A percentile compares a stretch with the other conserved stretches of the same genome.
Conservation (phyloP, 2,329 filamentous ascomycete species). For the Simplicillium sp. region DNA sequence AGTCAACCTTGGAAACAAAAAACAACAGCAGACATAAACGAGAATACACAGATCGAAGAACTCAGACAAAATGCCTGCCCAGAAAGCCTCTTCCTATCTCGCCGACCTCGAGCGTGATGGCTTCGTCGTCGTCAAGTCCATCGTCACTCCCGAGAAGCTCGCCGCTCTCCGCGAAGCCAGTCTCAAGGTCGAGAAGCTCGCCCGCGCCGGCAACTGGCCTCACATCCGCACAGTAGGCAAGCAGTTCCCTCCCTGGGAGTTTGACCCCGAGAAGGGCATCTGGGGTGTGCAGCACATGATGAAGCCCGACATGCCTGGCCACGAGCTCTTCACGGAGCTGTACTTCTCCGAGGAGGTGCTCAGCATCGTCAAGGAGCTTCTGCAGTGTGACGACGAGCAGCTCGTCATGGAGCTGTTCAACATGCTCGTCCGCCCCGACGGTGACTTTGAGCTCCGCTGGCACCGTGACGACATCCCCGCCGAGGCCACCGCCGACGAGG, state of each 20-base stretch:
- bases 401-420: conserved; percentile 87
- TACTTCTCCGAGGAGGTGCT: conserved; percentile 67
- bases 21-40: conserved; percentile 1
- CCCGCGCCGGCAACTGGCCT: conserved; percentile 67
- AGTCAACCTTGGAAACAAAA: too few relatives aligned
- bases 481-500: conserved; percentile 56
- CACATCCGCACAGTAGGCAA: conserved; percentile 77
- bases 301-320: conserved; percentile 58
- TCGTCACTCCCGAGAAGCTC: conserved; percentile 50
- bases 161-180: conserved; percentile 50
- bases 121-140: conserved; percentile 62
- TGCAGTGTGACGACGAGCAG: conserved; percentile 46
- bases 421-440: conserved; percentile 64
- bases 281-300: conserved; percentile 86
- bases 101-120: conserved; percentile 58
- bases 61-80: conserved; percentile 9
- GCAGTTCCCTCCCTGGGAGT: conserved; percentile 81
- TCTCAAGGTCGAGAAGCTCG: conserved; percentile 44
- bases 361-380: conserved; percentile 52
- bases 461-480: conserved; percentile 75
- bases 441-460: conserved; percentile 69
- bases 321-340: conserved; percentile 49
- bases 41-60: neutral
- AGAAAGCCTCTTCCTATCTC: conserved; percentile 11
- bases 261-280: conserved; percentile 54